Conservation (phyloP, 2,329 filamentous ascomycete genomes). For the Fusarium oligoseptatum region DNA sequence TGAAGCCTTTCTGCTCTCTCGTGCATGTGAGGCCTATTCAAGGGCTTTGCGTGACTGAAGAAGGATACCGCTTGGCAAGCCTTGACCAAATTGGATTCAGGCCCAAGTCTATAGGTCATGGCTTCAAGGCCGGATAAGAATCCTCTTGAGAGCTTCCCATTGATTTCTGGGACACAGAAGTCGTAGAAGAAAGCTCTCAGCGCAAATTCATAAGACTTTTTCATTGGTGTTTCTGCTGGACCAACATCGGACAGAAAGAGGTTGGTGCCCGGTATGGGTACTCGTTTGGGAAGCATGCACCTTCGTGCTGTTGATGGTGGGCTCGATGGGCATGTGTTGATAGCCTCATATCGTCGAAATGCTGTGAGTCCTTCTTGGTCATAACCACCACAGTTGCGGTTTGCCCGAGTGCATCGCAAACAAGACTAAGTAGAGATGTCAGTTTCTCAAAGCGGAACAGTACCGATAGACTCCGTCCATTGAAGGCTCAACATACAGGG, state of each 20-base stretch:
- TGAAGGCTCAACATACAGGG: not conserved
- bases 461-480: too few species aligned
- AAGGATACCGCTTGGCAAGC: slow-evolving; percentile 1
- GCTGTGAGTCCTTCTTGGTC: not conserved
- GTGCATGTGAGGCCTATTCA: not conserved
- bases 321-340: not conserved
- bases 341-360: not conserved
- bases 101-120: not conserved
- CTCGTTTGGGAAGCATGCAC: not conserved
- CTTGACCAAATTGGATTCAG: not conserved
- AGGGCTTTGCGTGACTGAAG: not conserved
- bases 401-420: not conserved
- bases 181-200: not conserved
- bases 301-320: not conserved
- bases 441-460: not conserved
- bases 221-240: not conserved
- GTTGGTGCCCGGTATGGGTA: not conserved
- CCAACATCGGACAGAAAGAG: not conserved
- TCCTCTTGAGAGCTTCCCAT: not conserved
- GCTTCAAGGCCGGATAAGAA: not conserved
- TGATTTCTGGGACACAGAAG: not conserved
- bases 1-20: not conserved
- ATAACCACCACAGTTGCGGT: slow-evolving; percentile 1
- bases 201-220: not conserved
- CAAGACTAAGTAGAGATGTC: not conserved